Evolutionary conservation across 352 stramenopile genomes (phyloP).

Genomic region (Halophytophthora polymorphica): DNA sequence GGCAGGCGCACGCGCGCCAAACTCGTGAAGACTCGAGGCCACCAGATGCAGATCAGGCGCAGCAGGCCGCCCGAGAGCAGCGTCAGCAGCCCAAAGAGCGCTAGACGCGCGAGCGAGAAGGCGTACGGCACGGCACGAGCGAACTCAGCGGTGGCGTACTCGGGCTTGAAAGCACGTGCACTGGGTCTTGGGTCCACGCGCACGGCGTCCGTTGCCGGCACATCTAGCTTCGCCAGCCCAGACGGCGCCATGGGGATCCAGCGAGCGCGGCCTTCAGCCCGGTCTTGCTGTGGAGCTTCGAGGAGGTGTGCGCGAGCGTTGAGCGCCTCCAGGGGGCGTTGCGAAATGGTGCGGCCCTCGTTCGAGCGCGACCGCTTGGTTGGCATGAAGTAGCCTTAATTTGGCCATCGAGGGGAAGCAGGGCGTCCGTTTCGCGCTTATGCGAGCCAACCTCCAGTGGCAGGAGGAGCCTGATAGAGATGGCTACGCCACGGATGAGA

Average conservation of each 20-base stretch:
- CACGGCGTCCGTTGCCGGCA: no score
- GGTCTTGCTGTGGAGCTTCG: not conserved
- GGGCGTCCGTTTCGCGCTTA: no score
- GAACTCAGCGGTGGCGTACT: conserved; percentile 48
- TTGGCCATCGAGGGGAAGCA: no score
- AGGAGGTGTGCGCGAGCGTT: not conserved
- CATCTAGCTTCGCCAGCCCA: not conserved
- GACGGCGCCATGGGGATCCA: not conserved
- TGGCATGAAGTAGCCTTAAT: no score
- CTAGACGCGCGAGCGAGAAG: conserved; percentile 34
- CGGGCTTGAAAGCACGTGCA: conserved; percentile 25
- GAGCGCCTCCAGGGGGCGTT: not conserved
- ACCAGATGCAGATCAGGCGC: conserved; percentile 49
- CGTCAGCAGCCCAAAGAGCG: conserved; percentile 34
- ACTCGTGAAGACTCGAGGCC: conserved; percentile 59
- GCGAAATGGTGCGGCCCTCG: no score
- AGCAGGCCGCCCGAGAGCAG: conserved; percentile 29
- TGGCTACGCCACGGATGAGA: no score
- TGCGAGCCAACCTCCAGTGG: no score
- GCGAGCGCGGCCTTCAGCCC: not conserved
- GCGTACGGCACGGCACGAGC: conserved; percentile 38
- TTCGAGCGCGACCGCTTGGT: no score
- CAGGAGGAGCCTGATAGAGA: no score
- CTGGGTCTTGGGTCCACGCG: conserved; percentile 4
- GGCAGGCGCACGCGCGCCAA: conserved; percentile 41